phyloP scores from a whole-genome alignment of 208 protist species.

The Strigomonas galati region DNA sequence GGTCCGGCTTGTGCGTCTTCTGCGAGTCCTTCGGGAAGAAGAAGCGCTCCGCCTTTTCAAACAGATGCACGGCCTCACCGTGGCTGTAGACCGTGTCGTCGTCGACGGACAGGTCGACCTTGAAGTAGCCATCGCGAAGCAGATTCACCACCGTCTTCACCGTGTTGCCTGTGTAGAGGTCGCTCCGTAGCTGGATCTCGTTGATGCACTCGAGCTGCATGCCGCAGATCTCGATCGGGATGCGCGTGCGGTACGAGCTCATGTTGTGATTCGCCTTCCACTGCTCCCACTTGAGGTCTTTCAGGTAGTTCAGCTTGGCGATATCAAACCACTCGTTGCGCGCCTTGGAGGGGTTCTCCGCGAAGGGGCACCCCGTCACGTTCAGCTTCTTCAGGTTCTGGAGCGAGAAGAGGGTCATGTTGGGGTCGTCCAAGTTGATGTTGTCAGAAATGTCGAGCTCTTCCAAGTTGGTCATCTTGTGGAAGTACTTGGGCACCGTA shows the following conservation, averaged over 20 bases:
- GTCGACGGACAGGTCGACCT: slow-evolving; percentile 78
- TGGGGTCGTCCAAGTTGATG: slow-evolving; percentile 70
- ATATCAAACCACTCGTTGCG: slow-evolving; percentile 89
- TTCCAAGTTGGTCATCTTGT: slow-evolving; percentile 73
- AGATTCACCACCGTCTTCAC: slow-evolving; percentile 81
- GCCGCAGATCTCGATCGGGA: slow-evolving; percentile 82
- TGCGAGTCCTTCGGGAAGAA: slow-evolving; percentile 39
- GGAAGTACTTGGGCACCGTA: slow-evolving; percentile 86
- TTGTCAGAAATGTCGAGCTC: slow-evolving; percentile 87
- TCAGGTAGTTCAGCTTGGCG: slow-evolving; percentile 60
- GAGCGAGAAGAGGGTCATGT: slow-evolving; percentile 87
- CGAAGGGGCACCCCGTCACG: slow-evolving; percentile 83
- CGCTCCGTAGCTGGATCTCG: slow-evolving; percentile 53
- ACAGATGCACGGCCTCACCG: slow-evolving; percentile 51
- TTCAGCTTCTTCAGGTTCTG: slow-evolving; percentile 70
- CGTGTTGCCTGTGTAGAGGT: slow-evolving; percentile 75
- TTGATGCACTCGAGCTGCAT: slow-evolving; percentile 60
- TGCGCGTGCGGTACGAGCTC: slow-evolving; percentile 78
- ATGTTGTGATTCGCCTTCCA: slow-evolving; percentile 78
- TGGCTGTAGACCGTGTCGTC: slow-evolving; percentile 66
- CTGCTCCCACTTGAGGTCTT: slow-evolving; percentile 77
- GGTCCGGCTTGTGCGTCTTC: background rate
- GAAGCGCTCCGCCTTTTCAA: slow-evolving; percentile 54
- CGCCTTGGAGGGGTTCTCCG: slow-evolving; percentile 44
- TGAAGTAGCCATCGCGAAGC: slow-evolving; percentile 81